Evolutionary conservation across 768 basidiomycete genomes (phyloP), one percentile per base, ranked within the genome.

Genomic region (Suillus americanus): DNA sequence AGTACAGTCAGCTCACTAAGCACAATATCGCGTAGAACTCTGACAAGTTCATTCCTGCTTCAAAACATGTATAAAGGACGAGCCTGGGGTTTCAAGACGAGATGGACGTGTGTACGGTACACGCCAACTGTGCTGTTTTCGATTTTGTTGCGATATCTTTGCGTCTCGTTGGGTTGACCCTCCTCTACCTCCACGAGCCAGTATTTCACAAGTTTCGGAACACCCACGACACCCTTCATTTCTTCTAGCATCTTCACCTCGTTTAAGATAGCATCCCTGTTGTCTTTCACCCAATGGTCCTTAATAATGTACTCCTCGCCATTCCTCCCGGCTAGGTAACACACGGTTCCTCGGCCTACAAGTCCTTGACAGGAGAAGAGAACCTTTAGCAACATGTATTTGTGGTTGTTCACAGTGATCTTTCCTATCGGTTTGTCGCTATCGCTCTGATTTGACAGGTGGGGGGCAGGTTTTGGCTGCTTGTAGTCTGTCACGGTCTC

Each of bases 201-300:
- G 14, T 50, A 23, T 20, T 65, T 40, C 3, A 68, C 12, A 7
- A 63, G 59, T 16, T 28, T 0, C 0, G 64, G 67, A 23, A 64
- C 5, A 30, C 62, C 65, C n/a, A 46, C 25, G 20, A 68, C 50
- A 3, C 7, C 37, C 3, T 61, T 45, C 5, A 68, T 43, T 3
- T 37, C 60, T 5, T 28, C 16, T 1, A 68, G 30, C 8, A 68
- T 68, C 12, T 16, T 51, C 4, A 51, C 60, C 37, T 68, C 60
- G 0, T 59, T 63, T 16, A 48, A 63, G 30, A 63, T 56, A 20
- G 55, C 16, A 3, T 59, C 33, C 6, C 45, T 53, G 14, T 53
- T 59, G 0, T 16, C 25, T 25, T 3, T 28, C 4, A 65, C 63
- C 67, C 60, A 67, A 2, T 45, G 28, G 23, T 67, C 62, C 37